Evolutionary conservation across 2,329 filamentous ascomycete species (phyloP), one percentile per base, ranked within the genome.

Genomic region (Cordyceps sp.): DNA sequence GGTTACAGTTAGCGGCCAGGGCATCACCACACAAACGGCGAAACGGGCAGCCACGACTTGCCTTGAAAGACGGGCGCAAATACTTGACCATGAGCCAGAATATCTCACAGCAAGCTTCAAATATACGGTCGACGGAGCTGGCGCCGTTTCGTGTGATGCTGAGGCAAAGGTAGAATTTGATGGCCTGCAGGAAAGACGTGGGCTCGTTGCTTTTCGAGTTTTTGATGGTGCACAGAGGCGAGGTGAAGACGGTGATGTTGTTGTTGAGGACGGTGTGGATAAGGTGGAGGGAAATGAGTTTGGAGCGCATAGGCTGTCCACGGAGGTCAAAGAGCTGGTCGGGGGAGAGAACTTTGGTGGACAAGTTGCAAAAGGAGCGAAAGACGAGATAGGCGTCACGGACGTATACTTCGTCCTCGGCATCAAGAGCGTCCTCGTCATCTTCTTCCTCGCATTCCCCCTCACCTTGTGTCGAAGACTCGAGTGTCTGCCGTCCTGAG

Each of bases 61-160:
- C 78, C 75, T 98, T 98, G 56, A 98, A 80, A 39, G 86, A 79
- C 3, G 90, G 79, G 38, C 92, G 74, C 73, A 98, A 80, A 45
- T 84, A 79, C 52, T 92, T 93, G 27, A 94, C 60, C 78, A 94
- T 93, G 36, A 96, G 65, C 85, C 86, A 98, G 52, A 98, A 98
- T 20, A 96, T 93, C 53, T 98, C 90, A 45, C 82, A 86, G 52
- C 83, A 88, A 26, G 96, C 84, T 48, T 96, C 88, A 47, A 96
- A 98, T 1, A 98, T 85, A 41, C 73, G 73, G 40, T 84, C 81
- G 27, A 93, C 81, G 5, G 86, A 88, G 57, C 88, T 96, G 12
- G 90, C 83, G 14, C 88, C 92, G 50, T 98, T 98, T 32, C 88
- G 74, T 34, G 86, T 94, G 43, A 98, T 73, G 55, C 85, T 93